Base-by-base conservation (phyloP, 2,329 filamentous ascomycete species). In the Colletotrichum liaoningense region DNA sequence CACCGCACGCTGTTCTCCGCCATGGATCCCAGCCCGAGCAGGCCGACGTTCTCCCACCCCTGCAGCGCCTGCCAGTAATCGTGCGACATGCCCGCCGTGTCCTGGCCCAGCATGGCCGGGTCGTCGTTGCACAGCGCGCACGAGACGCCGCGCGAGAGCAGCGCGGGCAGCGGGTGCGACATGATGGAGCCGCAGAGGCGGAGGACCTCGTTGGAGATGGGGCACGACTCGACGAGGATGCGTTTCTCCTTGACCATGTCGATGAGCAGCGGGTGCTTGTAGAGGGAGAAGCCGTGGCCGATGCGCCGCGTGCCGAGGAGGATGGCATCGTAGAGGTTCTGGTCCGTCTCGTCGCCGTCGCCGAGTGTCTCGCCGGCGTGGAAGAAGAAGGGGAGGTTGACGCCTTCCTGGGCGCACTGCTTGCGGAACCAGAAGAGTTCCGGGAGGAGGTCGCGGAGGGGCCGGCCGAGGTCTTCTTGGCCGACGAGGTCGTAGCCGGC, bases 31-130 rank as follows among this genome's bases (percentile, higher is more conserved):
- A 97, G 83, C 0, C 94, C 94, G 24, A 93, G 93, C 5, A 97
- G 86, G 2, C 94, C 95, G 8, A 97, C 88, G 78, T 95, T 95
- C 75, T 96, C 91, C 89, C 94, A 95, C 0, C 93, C 94, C 81
- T 97, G 94, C 52, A 97, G 84, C 2, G 93, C 92, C 82, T 95
- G 93, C 94, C 94, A 97, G 83, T 95, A 96, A 81, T 97, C 94
- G 81, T 95, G 93, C 4, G 92, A 94, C 86, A 95, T 89, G n/a
- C 93, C 93, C 52, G 90, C 92, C 19, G 87, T 88, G 63, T 93
- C 93, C 78, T 95, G 93, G 11, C 94, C 94, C 1, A 96, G 86
- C 74, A 97, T 93, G 0, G 92, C 93, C 1, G 94, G 94, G 78
- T 96, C 93, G 79, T 97, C 94, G 79, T 96, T 96, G 83, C 91